These are phyloP conservation scores for Termitomyces sp. DNA, from an alignment of 768 basidiomycete species.

Conservation along the genomic window DNA sequence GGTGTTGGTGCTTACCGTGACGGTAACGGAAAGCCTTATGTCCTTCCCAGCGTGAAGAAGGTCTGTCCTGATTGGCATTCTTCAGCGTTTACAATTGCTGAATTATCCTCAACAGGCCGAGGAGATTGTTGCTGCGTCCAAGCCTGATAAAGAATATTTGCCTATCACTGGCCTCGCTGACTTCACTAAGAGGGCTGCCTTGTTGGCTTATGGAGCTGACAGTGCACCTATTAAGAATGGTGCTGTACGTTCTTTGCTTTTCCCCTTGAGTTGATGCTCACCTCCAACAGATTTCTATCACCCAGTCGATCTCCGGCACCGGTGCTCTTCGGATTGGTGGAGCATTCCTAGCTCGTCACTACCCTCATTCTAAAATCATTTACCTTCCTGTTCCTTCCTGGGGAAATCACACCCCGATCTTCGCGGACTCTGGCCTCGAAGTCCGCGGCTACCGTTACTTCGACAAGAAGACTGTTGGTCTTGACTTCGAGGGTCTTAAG, in stretches of 20 bases:
- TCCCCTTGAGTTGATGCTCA: conserved; percentile 9
- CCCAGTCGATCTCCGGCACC: conserved; percentile 96
- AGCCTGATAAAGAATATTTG: conserved; percentile 91
- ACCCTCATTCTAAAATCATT: conserved; percentile 79
- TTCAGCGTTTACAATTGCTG: neutral
- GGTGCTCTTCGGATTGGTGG: conserved; percentile 96
- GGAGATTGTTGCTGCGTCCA: conserved; percentile 54
- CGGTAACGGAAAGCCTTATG: conserved; percentile 90
- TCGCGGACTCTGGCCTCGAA: conserved; percentile 91
- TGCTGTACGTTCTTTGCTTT: conserved; percentile 44
- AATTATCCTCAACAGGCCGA: conserved; percentile 53
- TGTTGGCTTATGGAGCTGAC: conserved; percentile 87
- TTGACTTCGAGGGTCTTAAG: conserved; percentile 89
- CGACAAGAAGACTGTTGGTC: conserved; percentile 84
- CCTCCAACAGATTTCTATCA: conserved; percentile 60
- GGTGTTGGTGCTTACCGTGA: conserved; percentile 98
- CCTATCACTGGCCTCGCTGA: conserved; percentile 88
- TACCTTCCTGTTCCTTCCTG: conserved; percentile 93
- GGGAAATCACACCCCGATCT: conserved; percentile 95
- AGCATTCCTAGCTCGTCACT: conserved; percentile 85
- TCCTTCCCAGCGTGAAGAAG: conserved; percentile 85
- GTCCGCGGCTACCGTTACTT: conserved; percentile 93
- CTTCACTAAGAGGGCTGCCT: conserved; percentile 82
- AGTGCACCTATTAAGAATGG: conserved; percentile 66
- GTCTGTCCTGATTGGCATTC: conserved; percentile 26